A percentile compares a stretch with the other conserved stretches of the same genome.
phyloP scores from a whole-genome alignment of 768 basidiomycete genomes.

The Tricholomella constricta region DNA sequence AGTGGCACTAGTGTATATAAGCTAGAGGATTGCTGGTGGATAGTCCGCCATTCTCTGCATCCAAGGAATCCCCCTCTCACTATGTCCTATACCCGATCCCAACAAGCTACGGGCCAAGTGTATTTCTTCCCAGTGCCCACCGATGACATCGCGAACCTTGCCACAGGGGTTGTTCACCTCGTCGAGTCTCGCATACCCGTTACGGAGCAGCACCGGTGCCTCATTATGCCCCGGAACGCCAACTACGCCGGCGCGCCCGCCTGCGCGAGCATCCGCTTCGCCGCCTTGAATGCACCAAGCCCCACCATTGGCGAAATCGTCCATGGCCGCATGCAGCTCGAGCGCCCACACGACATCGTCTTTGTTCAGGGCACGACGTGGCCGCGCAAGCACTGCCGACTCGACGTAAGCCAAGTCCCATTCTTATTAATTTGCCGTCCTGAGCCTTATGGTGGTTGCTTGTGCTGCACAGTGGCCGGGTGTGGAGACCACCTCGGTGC shows the following conservation, averaged over 20 bases:
- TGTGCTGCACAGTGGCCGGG: neutral
- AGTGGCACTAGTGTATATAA: too few species aligned
- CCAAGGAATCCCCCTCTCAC: too few species aligned
- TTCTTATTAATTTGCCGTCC: too few species aligned
- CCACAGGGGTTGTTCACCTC: too few species aligned
- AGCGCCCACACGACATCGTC: constrained; percentile 19
- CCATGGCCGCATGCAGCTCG: constrained; percentile 13
- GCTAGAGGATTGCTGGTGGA: too few species aligned
- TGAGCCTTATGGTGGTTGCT: neutral
- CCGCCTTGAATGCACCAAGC: constrained; percentile 21
- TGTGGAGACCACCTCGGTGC: neutral
- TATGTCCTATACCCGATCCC: too few species aligned
- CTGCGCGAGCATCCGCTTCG: constrained; percentile 21
- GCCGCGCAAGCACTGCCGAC: neutral
- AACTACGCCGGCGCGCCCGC: constrained; percentile 13
- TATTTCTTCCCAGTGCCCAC: too few species aligned
- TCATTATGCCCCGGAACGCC: constrained; percentile 16
- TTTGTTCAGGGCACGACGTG: constrained; percentile 9
- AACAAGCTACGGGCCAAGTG: too few species aligned
- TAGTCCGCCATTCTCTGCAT: too few species aligned
- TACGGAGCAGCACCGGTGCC: constrained; percentile 11
- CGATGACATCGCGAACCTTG: too few species aligned
- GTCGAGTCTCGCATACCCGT: neutral
- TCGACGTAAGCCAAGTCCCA: neutral
- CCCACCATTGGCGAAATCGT: constrained; percentile 22